Evolutionary conservation across 2,329 filamentous ascomycete species (phyloP), one percentile per base, ranked within the genome.

Genomic region (Fonsecaea nubica): DNA sequence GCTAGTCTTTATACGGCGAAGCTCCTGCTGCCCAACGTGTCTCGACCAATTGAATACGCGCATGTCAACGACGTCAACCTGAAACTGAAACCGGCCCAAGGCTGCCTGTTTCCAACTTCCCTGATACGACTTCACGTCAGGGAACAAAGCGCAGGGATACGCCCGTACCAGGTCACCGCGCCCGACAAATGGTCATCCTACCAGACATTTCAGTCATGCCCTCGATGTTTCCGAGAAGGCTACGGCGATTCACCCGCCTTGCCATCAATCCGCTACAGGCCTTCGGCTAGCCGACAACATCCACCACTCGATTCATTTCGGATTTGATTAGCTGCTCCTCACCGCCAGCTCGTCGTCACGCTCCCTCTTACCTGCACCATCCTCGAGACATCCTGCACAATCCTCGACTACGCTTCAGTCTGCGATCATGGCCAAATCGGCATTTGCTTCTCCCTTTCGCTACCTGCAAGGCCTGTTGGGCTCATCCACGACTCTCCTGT

Each of bases 21-120:
- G 15, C 40, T 50, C 57, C 15, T 4, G 5, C 15, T 4, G 57
- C 15, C 30, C 10, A 33, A 25, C 42, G 57, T 36, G 57, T 59
- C 42, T 48, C 13, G 9, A 3, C 57, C 57, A 59, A 59, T 33
- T 12, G 32, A 50, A 21, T n/a, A 30, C 58, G 10, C 21, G 30
- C 15, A 55, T 13, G 30, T 12, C 12, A 55, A 33, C 53, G 48
- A 42, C 50, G 52, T 55, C 52, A 45, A 30, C 32, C 54, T 63
- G 60, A 62, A 62, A 56, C 60, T 36, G 53, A 38, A 58, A 42
- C 33, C 36, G 15, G 32, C 35, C 21, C 33, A 18, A 33, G 3
- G 18, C 18, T 33, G 53, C 57, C 35, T 56, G 53, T 42, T 64
- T 40, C 62, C 62, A 64, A 64, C 62, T 54, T 59, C 12, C 40